Conservation (phyloP, 2,329 filamentous ascomycete genomes). For the Dothidotthia symphoricarpi region DNA sequence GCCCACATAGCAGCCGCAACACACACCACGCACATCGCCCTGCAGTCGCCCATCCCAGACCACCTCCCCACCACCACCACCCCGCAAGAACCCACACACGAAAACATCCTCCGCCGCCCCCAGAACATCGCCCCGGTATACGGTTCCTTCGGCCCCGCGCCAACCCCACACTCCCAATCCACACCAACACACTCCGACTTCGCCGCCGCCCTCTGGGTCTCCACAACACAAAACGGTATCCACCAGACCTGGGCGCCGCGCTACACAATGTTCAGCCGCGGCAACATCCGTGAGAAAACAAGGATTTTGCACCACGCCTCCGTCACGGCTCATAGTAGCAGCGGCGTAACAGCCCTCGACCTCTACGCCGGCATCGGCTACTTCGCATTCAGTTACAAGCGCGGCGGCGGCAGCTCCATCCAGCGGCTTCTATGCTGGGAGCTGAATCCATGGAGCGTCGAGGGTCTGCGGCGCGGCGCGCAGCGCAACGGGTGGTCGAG, state of each 20-base stretch:
- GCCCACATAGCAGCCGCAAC: slow-evolving; percentile 40
- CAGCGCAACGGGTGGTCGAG: slow-evolving; percentile 42
- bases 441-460: slow-evolving; percentile 62
- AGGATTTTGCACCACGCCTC: slow-evolving; percentile 58
- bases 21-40: slow-evolving; percentile 55
- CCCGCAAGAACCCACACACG: slow-evolving; percentile 5
- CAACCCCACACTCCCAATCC: slow-evolving; percentile 16
- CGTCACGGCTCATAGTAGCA: slow-evolving; percentile 22
- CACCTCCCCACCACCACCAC: slow-evolving; percentile 1
- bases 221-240: slow-evolving; percentile 71
- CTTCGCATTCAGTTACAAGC: slow-evolving; percentile 78
- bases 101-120: slow-evolving; percentile 72
- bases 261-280: slow-evolving; percentile 92
- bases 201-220: slow-evolving; percentile 71
- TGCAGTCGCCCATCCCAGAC: slow-evolving; percentile 57
- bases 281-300: slow-evolving; percentile 86
- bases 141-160: slow-evolving; percentile 68
- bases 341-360: slow-evolving; percentile 56
- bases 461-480: slow-evolving; percentile 46
- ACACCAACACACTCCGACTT: slow-evolving; percentile 55
- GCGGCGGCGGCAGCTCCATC: slow-evolving; percentile 58
- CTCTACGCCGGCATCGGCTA: slow-evolving; percentile 93
- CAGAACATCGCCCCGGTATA: slow-evolving; percentile 66
- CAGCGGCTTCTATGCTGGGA: slow-evolving; percentile 72
- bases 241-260: slow-evolving; percentile 81